Percentiles rank a stretch among this genome's conserved stretches.
phyloP scores from a whole-genome alignment of 805 yeast species.

The Candida coquimbonensis region DNA sequence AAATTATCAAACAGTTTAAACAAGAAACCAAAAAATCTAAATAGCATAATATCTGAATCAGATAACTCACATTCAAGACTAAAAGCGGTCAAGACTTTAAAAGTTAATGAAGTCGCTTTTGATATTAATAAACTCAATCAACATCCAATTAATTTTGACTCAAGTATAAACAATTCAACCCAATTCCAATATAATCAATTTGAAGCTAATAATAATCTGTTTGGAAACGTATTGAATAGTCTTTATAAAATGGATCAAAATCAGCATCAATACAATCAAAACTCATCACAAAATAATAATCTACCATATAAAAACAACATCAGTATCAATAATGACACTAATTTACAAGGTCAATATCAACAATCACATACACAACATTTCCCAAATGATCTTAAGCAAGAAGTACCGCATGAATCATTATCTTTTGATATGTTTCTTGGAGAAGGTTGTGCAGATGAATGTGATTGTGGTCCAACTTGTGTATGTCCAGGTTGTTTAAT shows the following conservation, averaged over 20 bases:
- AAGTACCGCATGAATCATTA: background rate
- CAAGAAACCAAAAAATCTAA: constrained; percentile 5
- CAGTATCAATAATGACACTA: too few relatives aligned
- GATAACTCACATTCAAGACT: background rate
- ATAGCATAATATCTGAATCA: constrained; percentile 7
- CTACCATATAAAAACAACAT: background rate
- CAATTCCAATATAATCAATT: too few relatives aligned
- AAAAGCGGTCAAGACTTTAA: constrained; percentile 12
- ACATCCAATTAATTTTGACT: background rate
- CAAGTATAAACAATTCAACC: too few relatives aligned
- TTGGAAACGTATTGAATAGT: background rate
- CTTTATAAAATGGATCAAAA: background rate
- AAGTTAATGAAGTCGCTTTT: constrained; percentile 10
- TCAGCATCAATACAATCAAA: too few relatives aligned
- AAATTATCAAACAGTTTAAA: constrained; percentile 1
- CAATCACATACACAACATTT: background rate
- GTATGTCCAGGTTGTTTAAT: constrained; percentile 22
- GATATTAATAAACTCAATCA: background rate
- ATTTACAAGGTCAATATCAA: background rate
- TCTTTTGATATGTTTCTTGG: constrained; percentile 17
- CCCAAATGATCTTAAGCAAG: background rate
- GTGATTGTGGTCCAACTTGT: constrained; percentile 23
- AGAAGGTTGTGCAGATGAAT: constrained; percentile 20
- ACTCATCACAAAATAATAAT: too few relatives aligned
- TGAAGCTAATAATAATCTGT: too few relatives aligned